Evolutionary conservation across 306 rosid species (phyloP).

Genomic region (Prunus padus): DNA sequence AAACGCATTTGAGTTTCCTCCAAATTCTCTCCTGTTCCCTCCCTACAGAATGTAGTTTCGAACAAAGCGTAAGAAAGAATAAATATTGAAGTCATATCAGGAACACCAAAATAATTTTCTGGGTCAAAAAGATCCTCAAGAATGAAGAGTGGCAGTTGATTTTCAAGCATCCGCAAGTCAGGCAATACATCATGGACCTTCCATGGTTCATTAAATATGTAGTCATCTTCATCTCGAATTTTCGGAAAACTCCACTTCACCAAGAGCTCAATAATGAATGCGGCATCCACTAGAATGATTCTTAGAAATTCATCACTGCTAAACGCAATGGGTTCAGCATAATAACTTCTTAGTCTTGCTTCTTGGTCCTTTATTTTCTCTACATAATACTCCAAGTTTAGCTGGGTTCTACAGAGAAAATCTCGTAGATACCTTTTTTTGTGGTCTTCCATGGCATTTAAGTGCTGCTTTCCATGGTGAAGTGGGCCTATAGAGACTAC

Average conservation of each 20-base stretch:
- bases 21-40: too few species aligned
- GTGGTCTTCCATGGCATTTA: background rate
- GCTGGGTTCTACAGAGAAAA: background rate
- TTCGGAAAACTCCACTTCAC: background rate
- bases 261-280: too few species aligned
- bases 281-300: too few species aligned
- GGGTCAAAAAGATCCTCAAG: background rate
- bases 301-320: too few species aligned
- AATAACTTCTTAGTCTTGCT: too few species aligned
- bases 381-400: background rate
- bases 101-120: background rate
- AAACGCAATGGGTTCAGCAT: too few species aligned
- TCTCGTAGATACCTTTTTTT: background rate
- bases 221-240: conserved; percentile 19
- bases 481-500: conserved; percentile 3
- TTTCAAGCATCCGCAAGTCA: conserved; percentile 6
- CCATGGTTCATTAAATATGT: conserved; percentile 22
- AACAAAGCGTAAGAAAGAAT: too few species aligned
- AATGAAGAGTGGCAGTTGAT: conserved; percentile 30
- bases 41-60: too few species aligned
- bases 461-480: background rate
- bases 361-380: background rate
- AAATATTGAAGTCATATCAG: too few species aligned
- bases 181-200: background rate
- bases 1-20: too few species aligned